Base-by-base conservation (phyloP, 2,329 filamentous ascomycete species). In the Aschersonia sp. region DNA sequence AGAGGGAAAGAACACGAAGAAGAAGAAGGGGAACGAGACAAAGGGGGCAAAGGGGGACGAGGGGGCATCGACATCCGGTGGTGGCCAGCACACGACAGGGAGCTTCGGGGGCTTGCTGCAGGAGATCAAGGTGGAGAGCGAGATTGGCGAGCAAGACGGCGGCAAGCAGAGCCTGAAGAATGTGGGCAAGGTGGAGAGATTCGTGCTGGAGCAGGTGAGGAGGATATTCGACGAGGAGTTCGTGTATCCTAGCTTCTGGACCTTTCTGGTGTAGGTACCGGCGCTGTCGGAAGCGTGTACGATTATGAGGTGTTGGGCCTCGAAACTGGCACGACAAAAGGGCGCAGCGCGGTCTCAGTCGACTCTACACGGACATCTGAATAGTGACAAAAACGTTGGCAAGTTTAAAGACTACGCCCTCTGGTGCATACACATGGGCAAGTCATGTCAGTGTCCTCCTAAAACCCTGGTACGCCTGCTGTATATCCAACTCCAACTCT, bases 141-240 rank as follows among this genome's bases (percentile, higher is more conserved):
- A 98, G 67, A 98, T 98, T 63, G 92, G 92, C 6, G 83, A 92
- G 62, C 81, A 88, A 54, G 88, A 94, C 58, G 83, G 85, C 51
- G 87, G 87, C 30, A 95, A 92, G 68, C 90, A 96, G 68, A 92
- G 90, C 44, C 69, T 98, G 51, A 97, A 96, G 73, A 98, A 98
- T 63, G 90, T 98, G 45, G 90, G 92, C 50, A 98, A 98, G 72
- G 92, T 98, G 49, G 92, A 98, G 69, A 85, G 87, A 58, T 98
- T 98, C 63, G 87, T 98, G 49, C 73, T 98, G 50, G 90, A 97
- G 63, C 90, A 97, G 66, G 92, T 98, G 52, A 81, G 90, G 61
- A 79, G 88, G 59, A 97, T 98, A 57, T 97, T 98, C 59, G 92
- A 98, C 66, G 92, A 97, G 61, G 92, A 98, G 64, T 92, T 97